These are phyloP conservation scores for Candida nemodendra DNA, from an alignment of 805 yeast genomes.

Conservation along the genomic window DNA sequence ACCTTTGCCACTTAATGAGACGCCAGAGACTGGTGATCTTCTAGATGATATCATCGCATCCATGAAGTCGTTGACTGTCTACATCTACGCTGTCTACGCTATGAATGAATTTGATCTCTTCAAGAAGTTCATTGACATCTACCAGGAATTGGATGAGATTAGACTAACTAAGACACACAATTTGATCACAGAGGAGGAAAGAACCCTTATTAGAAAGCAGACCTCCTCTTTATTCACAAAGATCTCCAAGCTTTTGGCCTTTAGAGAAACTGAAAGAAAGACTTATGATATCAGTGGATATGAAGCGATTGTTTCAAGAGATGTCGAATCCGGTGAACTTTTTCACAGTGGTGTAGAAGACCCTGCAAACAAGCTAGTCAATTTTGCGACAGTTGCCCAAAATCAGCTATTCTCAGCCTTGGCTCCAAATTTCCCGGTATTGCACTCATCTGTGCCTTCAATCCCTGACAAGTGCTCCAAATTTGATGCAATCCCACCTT, in stretches of 20 bases:
- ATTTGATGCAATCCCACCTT: conserved; percentile 51
- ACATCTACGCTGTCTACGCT: conserved; percentile 68
- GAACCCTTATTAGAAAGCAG: conserved; percentile 44
- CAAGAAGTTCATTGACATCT: conserved; percentile 52
- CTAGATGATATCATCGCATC: conserved; percentile 58
- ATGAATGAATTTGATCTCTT: conserved; percentile 67
- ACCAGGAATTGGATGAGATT: conserved; percentile 56
- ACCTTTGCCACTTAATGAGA: conserved; percentile 49
- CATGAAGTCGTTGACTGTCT: conserved; percentile 56
- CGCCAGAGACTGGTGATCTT: conserved; percentile 43
- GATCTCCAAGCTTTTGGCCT: conserved; percentile 58
- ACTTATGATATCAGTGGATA: conserved; percentile 46
- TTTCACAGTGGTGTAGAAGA: conserved; percentile 30
- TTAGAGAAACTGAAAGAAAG: conserved; percentile 19
- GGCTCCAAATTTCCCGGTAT: conserved; percentile 65
- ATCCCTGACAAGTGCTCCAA: conserved; percentile 47
- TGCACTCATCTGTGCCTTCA: conserved; percentile 33
- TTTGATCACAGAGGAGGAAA: conserved; percentile 56
- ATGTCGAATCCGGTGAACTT: conserved; percentile 56
- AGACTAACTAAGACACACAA: conserved; percentile 51
- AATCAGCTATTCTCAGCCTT: conserved; percentile 71
- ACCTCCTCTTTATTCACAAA: conserved; percentile 54
- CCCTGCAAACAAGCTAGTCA: conserved; percentile 22
- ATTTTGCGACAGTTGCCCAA: conserved; percentile 60
- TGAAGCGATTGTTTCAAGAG: conserved; percentile 66